Evolutionary conservation across 495 filamentous ascomycete genomes (phyloP), one percentile per base, ranked within the genome.

Genomic region (Chlorociboria aeruginascens): DNA sequence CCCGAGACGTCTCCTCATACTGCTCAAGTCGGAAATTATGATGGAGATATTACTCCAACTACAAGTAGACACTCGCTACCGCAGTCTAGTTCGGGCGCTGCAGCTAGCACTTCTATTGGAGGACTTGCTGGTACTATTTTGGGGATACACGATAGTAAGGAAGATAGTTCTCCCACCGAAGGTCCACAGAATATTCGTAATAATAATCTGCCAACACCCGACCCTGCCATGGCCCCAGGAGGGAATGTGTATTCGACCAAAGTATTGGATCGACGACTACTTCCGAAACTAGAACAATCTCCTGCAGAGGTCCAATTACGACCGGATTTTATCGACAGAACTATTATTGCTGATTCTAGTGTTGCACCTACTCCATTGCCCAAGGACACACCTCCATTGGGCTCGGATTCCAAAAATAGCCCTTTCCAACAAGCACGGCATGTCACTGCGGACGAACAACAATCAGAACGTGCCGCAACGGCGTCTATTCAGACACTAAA

Each of bases 401-500:
- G 43, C n/a, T 39, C 49, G 33, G 38, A 59, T 48, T 32, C 34
- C 3, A 44, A 40, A 7, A 35, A 51, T 17, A 48, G 51, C 37
- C 42, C 67, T 11, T 46, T 33, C 1, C 70, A 73, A 1, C 66
- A 67, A 6, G 71, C 67, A 14, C 46, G 49, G 32, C 40, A 49
- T 25, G 48, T 32, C 7, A 28, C 8, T 8, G 12, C 20, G 1
- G 37, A 32, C 9, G 48, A 54, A 30, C 17, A n/a, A 11, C 32
- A 65, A 31, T 16, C 51, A 9, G 52, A 63, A 10, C 59, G 64
- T 1, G 51, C 54, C 12, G 46, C 67, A 36, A 70, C 78, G 32
- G 63, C 69, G 17, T 71, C 77, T 2, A 56, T 75, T 8, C 73
- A 77, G 11, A 67, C 71, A 7, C 60, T 77, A 43, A 80, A 76